Conservation (phyloP, 352 stramenopile species). For the Globisporangium mamillatum region DNA sequence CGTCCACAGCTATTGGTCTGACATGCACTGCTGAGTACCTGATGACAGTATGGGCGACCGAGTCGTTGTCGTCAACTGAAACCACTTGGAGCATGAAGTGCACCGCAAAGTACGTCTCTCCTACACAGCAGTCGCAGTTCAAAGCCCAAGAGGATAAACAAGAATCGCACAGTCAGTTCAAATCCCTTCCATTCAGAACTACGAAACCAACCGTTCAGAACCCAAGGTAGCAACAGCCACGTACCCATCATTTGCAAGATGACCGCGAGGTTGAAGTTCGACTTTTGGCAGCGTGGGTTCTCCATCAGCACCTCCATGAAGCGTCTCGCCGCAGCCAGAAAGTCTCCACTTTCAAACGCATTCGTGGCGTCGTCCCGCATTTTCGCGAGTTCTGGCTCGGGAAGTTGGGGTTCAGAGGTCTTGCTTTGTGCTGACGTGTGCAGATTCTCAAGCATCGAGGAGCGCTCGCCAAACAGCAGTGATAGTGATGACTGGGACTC, state of each 20-base stretch:
- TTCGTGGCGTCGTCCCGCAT: slow-evolving; percentile 41
- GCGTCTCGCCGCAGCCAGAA: slow-evolving; percentile 36
- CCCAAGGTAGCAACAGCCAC: background rate
- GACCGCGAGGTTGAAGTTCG: slow-evolving; percentile 76
- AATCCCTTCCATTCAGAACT: no score
- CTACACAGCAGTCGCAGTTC: slow-evolving; percentile 16
- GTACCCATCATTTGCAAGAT: slow-evolving; percentile 67
- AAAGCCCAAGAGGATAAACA: background rate
- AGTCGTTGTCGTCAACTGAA: slow-evolving; percentile 55
- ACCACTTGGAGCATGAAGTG: slow-evolving; percentile 73
- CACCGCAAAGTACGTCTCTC: slow-evolving; percentile 68
- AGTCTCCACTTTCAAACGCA: slow-evolving; percentile 54
- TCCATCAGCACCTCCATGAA: slow-evolving; percentile 52
- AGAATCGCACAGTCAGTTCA: background rate
- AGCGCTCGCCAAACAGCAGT: background rate
- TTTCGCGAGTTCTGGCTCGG: slow-evolving; percentile 24
- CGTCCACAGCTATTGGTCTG: background rate
- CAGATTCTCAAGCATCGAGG: background rate
- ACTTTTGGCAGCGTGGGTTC: slow-evolving; percentile 52
- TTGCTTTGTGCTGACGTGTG: background rate
- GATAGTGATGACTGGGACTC: background rate
- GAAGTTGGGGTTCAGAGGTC: background rate
- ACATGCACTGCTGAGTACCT: slow-evolving; percentile 23
- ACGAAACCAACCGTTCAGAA: background rate
- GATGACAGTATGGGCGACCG: slow-evolving; percentile 74